These are phyloP conservation scores for Rubroshorea leprosula DNA, from an alignment of 345 rosid species.

Conservation along the genomic window DNA sequence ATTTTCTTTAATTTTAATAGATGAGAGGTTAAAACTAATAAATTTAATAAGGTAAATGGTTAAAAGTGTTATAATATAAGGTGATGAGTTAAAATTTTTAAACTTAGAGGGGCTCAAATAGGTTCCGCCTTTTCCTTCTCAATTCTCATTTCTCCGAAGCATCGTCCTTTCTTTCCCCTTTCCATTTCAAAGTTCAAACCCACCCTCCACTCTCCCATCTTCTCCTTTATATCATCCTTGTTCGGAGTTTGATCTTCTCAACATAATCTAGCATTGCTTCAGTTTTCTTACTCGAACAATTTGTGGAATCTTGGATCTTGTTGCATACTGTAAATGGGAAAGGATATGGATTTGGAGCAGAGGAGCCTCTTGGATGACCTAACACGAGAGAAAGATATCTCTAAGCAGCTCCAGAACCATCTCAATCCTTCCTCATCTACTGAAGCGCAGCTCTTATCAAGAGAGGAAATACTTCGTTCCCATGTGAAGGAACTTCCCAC, in stretches of 20 bases:
- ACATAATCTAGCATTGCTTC: conserved; percentile 8
- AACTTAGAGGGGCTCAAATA: too few species aligned
- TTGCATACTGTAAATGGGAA: not conserved
- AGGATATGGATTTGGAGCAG: conserved; percentile 27
- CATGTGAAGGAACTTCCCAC: conserved; percentile 61
- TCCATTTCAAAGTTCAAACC: not conserved
- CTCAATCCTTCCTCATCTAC: conserved; percentile 44
- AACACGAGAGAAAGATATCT: conserved; percentile 49
- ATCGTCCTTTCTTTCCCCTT: conserved; percentile 17
- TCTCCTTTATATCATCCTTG: too few species aligned
- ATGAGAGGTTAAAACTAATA: too few species aligned
- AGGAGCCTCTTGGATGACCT: conserved; percentile 45
- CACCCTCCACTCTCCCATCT: too few species aligned
- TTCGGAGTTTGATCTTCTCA: too few species aligned
- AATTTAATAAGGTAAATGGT: too few species aligned
- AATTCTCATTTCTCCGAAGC: conserved; percentile 8
- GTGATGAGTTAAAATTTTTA: too few species aligned
- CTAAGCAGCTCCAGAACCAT: conserved; percentile 43
- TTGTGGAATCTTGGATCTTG: too few species aligned
- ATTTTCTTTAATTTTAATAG: too few species aligned
- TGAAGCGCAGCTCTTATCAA: conserved; percentile 32
- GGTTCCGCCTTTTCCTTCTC: too few species aligned
- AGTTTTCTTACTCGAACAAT: not conserved
- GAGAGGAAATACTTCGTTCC: conserved; percentile 46
- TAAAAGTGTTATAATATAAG: too few species aligned